Conservation (phyloP, 1,139 yeast species). For the Hansenula sp. region DNA sequence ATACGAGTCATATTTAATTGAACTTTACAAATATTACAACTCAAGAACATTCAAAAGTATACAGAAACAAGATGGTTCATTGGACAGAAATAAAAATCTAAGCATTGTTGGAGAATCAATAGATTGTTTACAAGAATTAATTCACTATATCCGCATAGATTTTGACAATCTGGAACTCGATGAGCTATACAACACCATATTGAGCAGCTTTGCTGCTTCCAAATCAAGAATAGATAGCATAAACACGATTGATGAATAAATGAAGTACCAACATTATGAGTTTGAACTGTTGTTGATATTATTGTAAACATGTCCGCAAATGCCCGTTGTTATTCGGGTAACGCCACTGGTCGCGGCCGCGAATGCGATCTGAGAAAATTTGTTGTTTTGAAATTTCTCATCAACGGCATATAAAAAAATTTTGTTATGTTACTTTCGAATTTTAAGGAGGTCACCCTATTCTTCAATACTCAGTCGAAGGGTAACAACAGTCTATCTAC, state of each 20-base stretch:
- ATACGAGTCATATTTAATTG: conserved; percentile 26
- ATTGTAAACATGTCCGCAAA: too few species aligned
- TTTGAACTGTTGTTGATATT: too few species aligned
- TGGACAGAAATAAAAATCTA: conserved; percentile 28
- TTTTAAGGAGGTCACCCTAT: conserved; percentile 3
- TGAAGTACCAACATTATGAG: too few species aligned
- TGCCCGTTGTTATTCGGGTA: too few species aligned
- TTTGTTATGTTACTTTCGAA: not conserved
- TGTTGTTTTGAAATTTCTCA: not conserved
- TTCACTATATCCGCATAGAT: conserved; percentile 15
- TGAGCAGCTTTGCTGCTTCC: conserved; percentile 5
- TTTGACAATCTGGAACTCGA: conserved; percentile 12
- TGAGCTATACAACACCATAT: conserved; percentile 8
- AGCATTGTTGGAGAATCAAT: conserved; percentile 36
- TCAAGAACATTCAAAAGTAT: conserved; percentile 25
- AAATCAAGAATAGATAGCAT: conserved; percentile 14
- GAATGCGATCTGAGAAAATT: too few species aligned
- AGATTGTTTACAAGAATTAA: conserved; percentile 31
- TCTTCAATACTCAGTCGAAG: not conserved
- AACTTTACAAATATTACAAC: conserved; percentile 27
- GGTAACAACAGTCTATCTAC: conserved; percentile 1
- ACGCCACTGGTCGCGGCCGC: too few species aligned
- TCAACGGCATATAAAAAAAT: not conserved
- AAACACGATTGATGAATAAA: conserved; percentile 9
- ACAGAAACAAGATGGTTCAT: conserved; percentile 17